phyloP scores from a whole-genome alignment of 805 yeast genomes.

The Teunomyces kruisii region DNA sequence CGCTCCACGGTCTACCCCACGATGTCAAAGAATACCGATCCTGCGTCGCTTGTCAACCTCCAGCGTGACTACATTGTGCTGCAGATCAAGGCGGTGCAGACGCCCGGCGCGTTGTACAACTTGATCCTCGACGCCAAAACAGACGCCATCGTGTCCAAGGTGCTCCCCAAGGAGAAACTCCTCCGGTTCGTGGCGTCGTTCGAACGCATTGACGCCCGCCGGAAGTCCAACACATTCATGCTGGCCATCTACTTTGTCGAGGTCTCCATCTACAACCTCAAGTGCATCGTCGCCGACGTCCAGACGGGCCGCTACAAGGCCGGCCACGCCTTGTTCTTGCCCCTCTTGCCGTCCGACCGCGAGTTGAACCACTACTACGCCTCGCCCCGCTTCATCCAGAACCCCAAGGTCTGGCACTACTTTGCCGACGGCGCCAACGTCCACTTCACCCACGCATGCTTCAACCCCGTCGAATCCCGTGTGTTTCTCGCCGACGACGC shows the following conservation, averaged over 20 bases:
- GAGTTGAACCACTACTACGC: conserved; percentile 17
- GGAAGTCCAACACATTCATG: conserved; percentile 61
- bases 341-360: conserved; percentile 26
- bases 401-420: conserved; percentile 29
- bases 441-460: conserved; percentile 36
- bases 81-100: conserved; percentile 30
- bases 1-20: background rate
- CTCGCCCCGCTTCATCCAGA: conserved; percentile 24
- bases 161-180: conserved; percentile 50
- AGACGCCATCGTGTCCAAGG: conserved; percentile 45
- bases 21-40: conserved; percentile 25
- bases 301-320: conserved; percentile 70
- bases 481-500: conserved; percentile 65
- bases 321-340: conserved; percentile 72
- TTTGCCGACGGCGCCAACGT: conserved; percentile 31
- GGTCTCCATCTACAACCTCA: conserved; percentile 64
- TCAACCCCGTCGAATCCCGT: conserved; percentile 65
- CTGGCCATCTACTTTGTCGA: conserved; percentile 82
- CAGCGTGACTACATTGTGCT: conserved; percentile 30
- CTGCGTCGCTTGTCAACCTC: conserved; percentile 25
- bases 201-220: conserved; percentile 58
- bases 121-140: conserved; percentile 59
- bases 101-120: conserved; percentile 29
- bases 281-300: conserved; percentile 76
- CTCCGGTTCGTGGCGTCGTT: conserved; percentile 60